Percentiles rank a stretch among this genome's conserved stretches.
These are phyloP conservation scores for Phytopythium aichiense DNA, from an alignment of 352 stramenopile genomes.

Conservation along the genomic window DNA sequence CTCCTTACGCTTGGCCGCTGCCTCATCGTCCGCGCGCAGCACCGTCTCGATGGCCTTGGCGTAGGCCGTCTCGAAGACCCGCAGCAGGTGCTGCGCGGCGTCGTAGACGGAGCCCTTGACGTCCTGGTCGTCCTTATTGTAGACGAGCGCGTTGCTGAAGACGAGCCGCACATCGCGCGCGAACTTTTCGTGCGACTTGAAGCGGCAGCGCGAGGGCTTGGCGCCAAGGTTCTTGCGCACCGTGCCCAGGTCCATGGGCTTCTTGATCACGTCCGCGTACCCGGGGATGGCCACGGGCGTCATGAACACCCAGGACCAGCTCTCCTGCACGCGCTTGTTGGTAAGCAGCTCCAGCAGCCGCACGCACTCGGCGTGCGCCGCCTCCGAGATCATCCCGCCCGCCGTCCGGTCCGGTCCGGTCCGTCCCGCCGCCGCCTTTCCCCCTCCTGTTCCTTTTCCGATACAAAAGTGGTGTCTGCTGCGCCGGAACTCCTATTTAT, in stretches of 20 bases:
- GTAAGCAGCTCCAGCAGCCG: slow-evolving; percentile 74
- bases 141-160: slow-evolving; percentile 77
- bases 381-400: slow-evolving; percentile 60
- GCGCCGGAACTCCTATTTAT: too few relatives aligned
- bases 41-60: slow-evolving; percentile 65
- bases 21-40: slow-evolving; percentile 33
- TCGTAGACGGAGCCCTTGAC: slow-evolving; percentile 78
- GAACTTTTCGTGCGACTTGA: slow-evolving; percentile 83
- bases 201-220: slow-evolving; percentile 81
- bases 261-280: slow-evolving; percentile 76
- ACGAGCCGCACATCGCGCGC: slow-evolving; percentile 76
- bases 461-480: not conserved
- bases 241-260: slow-evolving; percentile 79
- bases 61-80: slow-evolving; percentile 82
- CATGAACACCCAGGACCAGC: slow-evolving; percentile 88
- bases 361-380: slow-evolving; percentile 72
- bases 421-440: not conserved
- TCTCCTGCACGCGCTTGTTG: slow-evolving; percentile 80
- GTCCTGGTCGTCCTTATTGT: slow-evolving; percentile 75
- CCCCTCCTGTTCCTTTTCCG: not conserved
- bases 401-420: too few relatives aligned
- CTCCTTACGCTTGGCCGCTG: slow-evolving; percentile 20
- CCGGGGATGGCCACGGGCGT: slow-evolving; percentile 60
- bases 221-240: slow-evolving; percentile 69
- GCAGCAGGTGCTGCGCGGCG: slow-evolving; percentile 70